These are phyloP conservation scores for Halocafeteria seosinensis DNA, from an alignment of 108 stramenopile species.

Conservation along the genomic window DNA sequence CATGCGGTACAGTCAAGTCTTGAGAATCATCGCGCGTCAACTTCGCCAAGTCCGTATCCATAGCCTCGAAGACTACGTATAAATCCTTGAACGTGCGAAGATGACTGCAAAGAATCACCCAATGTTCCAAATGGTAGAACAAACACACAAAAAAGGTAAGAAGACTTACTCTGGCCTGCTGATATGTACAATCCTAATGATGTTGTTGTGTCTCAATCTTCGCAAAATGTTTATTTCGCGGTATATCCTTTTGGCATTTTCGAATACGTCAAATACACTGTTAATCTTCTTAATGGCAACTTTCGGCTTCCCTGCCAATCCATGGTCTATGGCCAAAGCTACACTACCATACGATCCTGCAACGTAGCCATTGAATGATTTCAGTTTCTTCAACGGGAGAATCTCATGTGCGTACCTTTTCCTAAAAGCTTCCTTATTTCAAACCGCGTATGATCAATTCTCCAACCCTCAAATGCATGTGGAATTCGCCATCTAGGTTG, in stretches of 20 bases:
- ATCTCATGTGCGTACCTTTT: neutral
- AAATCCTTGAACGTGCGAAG: constrained; percentile 19
- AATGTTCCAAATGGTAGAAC: neutral
- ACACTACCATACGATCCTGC: constrained; percentile 2
- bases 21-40: constrained; percentile 85
- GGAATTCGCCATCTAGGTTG: neutral
- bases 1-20: constrained; percentile 86
- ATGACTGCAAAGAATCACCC: too few species aligned
- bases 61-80: constrained; percentile 50
- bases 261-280: neutral
- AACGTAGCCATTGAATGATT: too few species aligned
- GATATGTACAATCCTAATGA: neutral
- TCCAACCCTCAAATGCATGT: neutral
- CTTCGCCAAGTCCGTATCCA: constrained; percentile 96
- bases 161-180: neutral
- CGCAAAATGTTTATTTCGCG: constrained; percentile 1
- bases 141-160: neutral
- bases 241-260: constrained; percentile 4
- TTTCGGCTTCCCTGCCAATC: too few species aligned
- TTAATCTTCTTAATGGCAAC: neutral
- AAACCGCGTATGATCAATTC: neutral
- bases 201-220: neutral
- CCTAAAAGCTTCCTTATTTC: neutral
- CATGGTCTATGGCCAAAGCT: neutral
- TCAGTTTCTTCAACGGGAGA: too few species aligned